Conservation (phyloP, 257 asterid species). For the Eucommia ulmoides region DNA sequence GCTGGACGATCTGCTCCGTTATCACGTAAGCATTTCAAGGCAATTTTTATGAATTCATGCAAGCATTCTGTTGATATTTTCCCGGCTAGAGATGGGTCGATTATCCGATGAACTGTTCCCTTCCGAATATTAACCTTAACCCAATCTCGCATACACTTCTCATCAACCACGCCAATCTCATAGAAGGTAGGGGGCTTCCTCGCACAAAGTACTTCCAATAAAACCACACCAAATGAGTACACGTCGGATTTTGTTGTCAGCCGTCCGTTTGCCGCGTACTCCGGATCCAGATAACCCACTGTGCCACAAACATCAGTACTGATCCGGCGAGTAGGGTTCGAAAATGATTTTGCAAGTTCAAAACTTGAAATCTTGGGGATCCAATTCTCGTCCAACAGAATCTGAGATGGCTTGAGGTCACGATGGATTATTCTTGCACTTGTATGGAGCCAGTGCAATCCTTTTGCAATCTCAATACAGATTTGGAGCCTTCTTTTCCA, state of each 20-base stretch:
- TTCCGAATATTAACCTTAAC: too few species aligned
- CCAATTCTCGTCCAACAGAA: slow-evolving; percentile 56
- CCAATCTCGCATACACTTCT: too few species aligned
- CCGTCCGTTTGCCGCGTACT: slow-evolving; percentile 89
- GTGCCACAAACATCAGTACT: slow-evolving; percentile 89
- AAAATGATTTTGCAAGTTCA: slow-evolving; percentile 80
- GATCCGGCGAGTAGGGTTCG: slow-evolving; percentile 66
- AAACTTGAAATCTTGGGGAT: slow-evolving; percentile 87
- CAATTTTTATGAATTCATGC: too few species aligned
- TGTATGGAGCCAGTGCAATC: slow-evolving; percentile 84
- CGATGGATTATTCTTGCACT: slow-evolving; percentile 82
- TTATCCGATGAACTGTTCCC: too few species aligned
- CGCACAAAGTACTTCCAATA: slow-evolving; percentile 74
- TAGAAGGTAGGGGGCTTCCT: too few species aligned
- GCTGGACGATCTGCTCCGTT: too few species aligned
- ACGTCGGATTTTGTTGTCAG: slow-evolving; percentile 93
- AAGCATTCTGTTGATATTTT: too few species aligned
- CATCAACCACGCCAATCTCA: too few species aligned
- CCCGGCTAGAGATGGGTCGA: too few species aligned
- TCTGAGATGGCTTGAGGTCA: slow-evolving; percentile 85
- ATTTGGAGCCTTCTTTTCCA: slow-evolving; percentile 71
- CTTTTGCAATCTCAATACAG: slow-evolving; percentile 80
- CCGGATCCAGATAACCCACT: slow-evolving; percentile 91
- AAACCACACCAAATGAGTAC: slow-evolving; percentile 78
- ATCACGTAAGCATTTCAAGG: too few species aligned